Base-by-base conservation (phyloP, 1,284 basidiomycete genomes). In the Cutaneotrichosporon cavernicola region DNA sequence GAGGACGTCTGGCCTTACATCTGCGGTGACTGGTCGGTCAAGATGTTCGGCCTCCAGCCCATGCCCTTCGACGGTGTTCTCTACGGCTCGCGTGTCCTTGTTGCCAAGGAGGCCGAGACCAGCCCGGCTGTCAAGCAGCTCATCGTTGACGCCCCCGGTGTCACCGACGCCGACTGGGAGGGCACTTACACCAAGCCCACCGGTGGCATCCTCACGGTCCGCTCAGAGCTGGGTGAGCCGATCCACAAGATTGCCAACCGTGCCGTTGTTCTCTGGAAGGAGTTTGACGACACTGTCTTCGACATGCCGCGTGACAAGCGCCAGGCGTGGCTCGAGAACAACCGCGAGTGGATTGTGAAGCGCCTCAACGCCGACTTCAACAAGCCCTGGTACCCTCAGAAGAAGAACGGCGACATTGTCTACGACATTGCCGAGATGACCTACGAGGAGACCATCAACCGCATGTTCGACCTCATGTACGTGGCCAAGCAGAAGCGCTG, bases 41-140 rank as follows among this genome's bases (percentile, higher is more conserved):
- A 89, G 67, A 82, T 84, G 73, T 97, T 90, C 76, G 89, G 88
- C 64, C 85, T 89, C 52, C 92, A 97, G 81, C 89, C 91, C n/a
- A 99, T 99, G 97, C 96, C 96, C 2, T 97, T 96, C 83, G 96
- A 98, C 73, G 97, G 95, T 65, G 94, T 97, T 83, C 85, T 99
- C 59, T 97, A 96, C 76, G 97, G 90, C 16, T 92, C 90, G 74
- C 90, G 97, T 68, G 93, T 97, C 78, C 97, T 99, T 93, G 91
- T 97, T 51, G 96, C 96, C 67, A 95, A 94, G 83, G 96, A 99
- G 81, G 93, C 96, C 11, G 95, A 98, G 80, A 98, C 96, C 0
- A 90, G 89, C 73, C 85, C 91, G 6, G 89, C 89, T 14, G 94
- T 99, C 80, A 99, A 99, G 85, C 90, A 98, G 81, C 85, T 99